Conservation (phyloP, 2,329 filamentous ascomycete species). For the Aspergillus ochraceoroseus region DNA sequence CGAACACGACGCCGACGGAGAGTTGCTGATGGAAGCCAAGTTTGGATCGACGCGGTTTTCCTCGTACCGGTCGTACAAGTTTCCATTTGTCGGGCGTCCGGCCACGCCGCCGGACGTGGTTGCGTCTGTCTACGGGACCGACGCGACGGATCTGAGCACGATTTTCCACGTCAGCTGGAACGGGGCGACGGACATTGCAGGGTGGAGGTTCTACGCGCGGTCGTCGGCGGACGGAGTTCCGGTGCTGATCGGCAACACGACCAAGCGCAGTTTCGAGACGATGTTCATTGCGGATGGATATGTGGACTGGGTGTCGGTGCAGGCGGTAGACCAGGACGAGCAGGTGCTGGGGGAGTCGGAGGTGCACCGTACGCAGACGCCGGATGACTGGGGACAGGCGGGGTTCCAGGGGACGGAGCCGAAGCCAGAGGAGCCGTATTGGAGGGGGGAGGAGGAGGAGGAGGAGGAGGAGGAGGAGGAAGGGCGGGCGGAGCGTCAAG, state of each 20-base stretch:
- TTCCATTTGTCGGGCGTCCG: constrained; percentile 35
- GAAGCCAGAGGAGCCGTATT: constrained; percentile 28
- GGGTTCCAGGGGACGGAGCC: constrained; percentile 27
- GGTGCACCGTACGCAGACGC: constrained; percentile 24
- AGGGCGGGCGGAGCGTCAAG: constrained; percentile 28
- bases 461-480: constrained; percentile 16
- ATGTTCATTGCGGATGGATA: constrained; percentile 31
- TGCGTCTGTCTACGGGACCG: constrained; percentile 31
- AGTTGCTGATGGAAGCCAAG: constrained; percentile 34
- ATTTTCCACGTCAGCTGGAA: constrained; percentile 44
- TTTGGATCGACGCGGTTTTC: constrained; percentile 35
- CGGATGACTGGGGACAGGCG: constrained; percentile 29
- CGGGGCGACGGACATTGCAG: constrained; percentile 46
- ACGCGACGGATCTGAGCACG: constrained; percentile 21
- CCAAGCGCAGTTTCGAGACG: constrained; percentile 38
- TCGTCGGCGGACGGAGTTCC: constrained; percentile 21
- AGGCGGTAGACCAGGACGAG: constrained; percentile 27
- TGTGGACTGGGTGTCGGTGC: constrained; percentile 30
- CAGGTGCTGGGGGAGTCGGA: constrained; percentile 28
- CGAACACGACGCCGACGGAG: constrained; percentile 35
- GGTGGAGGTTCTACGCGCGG: constrained; percentile 36
- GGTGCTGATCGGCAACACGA: constrained; percentile 25
- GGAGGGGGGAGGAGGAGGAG: constrained; percentile 6
- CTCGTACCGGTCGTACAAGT: constrained; percentile 43
- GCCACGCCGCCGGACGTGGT: constrained; percentile 31